A percentile compares a stretch with the other conserved stretches of the same genome.
Evolutionary conservation across 495 filamentous ascomycete species (phyloP).

Genomic region (Tuber brumale): DNA sequence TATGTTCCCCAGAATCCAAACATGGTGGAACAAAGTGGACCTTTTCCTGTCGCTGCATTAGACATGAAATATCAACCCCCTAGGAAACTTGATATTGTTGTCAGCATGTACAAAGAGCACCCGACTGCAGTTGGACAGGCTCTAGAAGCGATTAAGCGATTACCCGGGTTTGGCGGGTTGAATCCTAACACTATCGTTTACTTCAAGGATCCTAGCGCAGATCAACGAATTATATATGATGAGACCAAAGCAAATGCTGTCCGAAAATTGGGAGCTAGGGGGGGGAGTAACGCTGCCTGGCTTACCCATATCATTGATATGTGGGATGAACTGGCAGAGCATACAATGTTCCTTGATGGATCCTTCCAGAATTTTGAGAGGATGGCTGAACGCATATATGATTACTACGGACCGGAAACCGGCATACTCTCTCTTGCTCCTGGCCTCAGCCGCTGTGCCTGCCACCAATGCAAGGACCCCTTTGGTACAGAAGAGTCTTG

Average conservation of each 20-base stretch:
- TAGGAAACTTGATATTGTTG: conserved; percentile 44
- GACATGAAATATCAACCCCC: conserved; percentile 29
- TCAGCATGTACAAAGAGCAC: conserved; percentile 44
- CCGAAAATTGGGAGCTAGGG: conserved; percentile 40
- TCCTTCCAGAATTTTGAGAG: conserved; percentile 44
- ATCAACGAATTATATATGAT: conserved; percentile 34
- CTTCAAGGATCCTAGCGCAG: conserved; percentile 40
- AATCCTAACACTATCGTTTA: conserved; percentile 42
- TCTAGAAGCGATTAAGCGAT: conserved; percentile 24
- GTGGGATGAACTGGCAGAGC: conserved; percentile 47
- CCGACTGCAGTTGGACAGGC: conserved; percentile 30
- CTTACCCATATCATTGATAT: conserved; percentile 46
- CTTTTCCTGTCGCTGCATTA: conserved; percentile 19
- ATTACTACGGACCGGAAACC: conserved; percentile 44
- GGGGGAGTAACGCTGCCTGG: conserved; percentile 48
- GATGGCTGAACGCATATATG: conserved; percentile 42
- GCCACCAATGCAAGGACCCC: conserved; percentile 43
- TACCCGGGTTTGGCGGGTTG: conserved; percentile 32
- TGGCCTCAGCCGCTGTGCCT: conserved; percentile 40
- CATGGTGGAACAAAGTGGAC: conserved; percentile 5
- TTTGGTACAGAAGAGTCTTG: conserved; percentile 42
- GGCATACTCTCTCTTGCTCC: conserved; percentile 46
- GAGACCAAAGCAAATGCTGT: conserved; percentile 40
- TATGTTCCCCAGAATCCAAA: conserved; percentile 5
- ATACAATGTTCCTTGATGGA: conserved; percentile 49